Percentiles rank a stretch among this genome's conserved stretches.
Conservation (phyloP, 495 filamentous ascomycete species). For the Cetradonia linearis region DNA sequence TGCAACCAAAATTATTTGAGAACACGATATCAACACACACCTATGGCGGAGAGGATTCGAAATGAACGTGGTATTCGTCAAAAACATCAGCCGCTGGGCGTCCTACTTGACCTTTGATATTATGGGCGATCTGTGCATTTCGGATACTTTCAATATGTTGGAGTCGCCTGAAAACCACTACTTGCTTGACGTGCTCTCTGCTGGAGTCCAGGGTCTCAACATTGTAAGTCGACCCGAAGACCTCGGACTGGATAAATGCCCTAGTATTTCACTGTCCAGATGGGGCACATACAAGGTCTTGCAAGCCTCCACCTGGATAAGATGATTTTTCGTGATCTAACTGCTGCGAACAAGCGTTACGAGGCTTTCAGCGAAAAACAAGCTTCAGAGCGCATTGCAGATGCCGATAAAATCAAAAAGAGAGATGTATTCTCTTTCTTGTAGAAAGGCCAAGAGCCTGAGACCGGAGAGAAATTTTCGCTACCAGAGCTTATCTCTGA, state of each 20-base stretch:
- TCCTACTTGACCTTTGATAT: constrained; percentile 27
- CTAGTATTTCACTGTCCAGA: background rate
- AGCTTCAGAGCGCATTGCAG: background rate
- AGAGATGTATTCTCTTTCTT: background rate
- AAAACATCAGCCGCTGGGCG: constrained; percentile 24
- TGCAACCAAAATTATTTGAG: background rate
- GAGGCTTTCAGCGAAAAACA: background rate
- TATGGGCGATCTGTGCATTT: constrained; percentile 20
- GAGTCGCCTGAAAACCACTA: background rate
- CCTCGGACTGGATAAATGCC: too few relatives aligned
- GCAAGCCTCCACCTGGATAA: background rate
- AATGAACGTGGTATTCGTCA: constrained; percentile 22
- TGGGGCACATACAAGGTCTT: background rate
- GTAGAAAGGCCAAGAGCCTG: background rate
- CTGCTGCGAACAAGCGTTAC: background rate
- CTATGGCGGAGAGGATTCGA: background rate
- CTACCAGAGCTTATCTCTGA: background rate
- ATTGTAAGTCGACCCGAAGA: background rate
- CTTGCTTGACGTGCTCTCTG: background rate
- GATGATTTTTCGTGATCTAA: background rate
- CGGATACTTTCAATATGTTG: background rate
- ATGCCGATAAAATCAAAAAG: background rate
- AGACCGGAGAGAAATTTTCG: constrained; percentile 10
- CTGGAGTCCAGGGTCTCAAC: constrained; percentile 1
- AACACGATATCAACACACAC: background rate